Evolutionary conservation across 768 basidiomycete genomes (phyloP).

Genomic region (Cyathus striatus): DNA sequence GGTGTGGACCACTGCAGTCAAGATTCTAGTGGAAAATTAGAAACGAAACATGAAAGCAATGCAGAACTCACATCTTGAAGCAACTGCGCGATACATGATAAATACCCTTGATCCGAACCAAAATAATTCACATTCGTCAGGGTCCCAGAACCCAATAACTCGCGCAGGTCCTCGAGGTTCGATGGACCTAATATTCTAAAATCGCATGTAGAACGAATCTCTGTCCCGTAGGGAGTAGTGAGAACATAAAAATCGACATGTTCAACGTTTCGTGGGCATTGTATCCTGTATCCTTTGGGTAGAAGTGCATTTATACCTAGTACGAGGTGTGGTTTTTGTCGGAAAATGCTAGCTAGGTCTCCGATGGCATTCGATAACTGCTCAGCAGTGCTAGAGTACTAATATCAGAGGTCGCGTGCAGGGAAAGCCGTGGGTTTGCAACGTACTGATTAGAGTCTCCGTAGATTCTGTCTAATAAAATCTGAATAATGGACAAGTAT

Average conservation of each 20-base stretch:
- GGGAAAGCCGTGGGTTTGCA: no score
- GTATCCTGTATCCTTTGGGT: conserved; percentile 2
- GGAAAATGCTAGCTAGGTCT: no score
- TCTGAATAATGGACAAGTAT: no score
- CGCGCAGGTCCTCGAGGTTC: neutral
- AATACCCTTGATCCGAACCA: neutral
- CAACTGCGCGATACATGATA: neutral
- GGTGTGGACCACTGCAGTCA: no score
- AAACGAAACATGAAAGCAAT: neutral
- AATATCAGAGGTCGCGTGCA: no score
- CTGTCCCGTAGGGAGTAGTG: neutral
- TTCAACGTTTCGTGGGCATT: conserved; percentile 4
- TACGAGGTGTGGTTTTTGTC: no score
- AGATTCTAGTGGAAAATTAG: neutral
- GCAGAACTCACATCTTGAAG: neutral
- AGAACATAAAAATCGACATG: conserved; percentile 4
- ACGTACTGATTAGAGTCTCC: neutral
- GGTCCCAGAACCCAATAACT: neutral
- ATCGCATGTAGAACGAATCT: neutral
- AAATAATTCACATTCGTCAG: neutral
- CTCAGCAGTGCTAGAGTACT: no score
- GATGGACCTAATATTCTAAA: neutral
- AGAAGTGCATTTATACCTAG: conserved; percentile 8
- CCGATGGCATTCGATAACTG: no score
- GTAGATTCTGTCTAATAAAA: no score